Percentiles rank a stretch among this genome's conserved stretches.
These are phyloP conservation scores for Clavispora phyllophila DNA, from an alignment of 805 yeast genomes.

Conservation along the genomic window DNA sequence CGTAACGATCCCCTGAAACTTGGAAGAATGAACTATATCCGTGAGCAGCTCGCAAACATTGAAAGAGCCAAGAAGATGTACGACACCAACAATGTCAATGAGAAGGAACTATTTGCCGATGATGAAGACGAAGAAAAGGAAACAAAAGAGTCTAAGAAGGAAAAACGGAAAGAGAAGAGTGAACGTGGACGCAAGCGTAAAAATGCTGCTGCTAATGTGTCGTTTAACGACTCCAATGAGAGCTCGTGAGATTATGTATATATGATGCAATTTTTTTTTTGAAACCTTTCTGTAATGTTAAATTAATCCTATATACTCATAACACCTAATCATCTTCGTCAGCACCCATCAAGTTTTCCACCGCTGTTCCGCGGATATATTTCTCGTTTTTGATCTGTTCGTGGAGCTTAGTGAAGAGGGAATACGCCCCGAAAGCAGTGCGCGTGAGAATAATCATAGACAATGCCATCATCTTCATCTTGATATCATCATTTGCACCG, in stretches of 20 bases:
- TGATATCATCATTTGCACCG: neutral
- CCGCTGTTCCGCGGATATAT: conserved; percentile 52
- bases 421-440: conserved; percentile 1
- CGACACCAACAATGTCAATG: conserved; percentile 26
- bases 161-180: conserved; percentile 6
- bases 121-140: conserved; percentile 14
- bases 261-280: neutral
- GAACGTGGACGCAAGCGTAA: conserved; percentile 5
- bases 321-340: conserved; percentile 4
- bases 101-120: conserved; percentile 12
- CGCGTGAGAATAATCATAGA: conserved; percentile 1
- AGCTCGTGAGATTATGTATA: conserved; percentile 5
- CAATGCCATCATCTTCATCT: conserved; percentile 1
- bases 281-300: neutral
- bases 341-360: conserved; percentile 33
- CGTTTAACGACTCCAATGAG: conserved; percentile 13
- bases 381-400: conserved; percentile 53
- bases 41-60: conserved; percentile 33
- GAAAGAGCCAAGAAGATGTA: conserved; percentile 38
- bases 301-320: neutral
- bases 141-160: conserved; percentile 5
- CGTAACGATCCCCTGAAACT: conserved; percentile 39
- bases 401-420: conserved; percentile 17
- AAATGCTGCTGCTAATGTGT: conserved; percentile 3
- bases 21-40: conserved; percentile 36